A percentile compares a stretch with the other conserved stretches of the same genome.
phyloP scores from a whole-genome alignment of 345 rosid genomes.

The Moringa oleifera region DNA sequence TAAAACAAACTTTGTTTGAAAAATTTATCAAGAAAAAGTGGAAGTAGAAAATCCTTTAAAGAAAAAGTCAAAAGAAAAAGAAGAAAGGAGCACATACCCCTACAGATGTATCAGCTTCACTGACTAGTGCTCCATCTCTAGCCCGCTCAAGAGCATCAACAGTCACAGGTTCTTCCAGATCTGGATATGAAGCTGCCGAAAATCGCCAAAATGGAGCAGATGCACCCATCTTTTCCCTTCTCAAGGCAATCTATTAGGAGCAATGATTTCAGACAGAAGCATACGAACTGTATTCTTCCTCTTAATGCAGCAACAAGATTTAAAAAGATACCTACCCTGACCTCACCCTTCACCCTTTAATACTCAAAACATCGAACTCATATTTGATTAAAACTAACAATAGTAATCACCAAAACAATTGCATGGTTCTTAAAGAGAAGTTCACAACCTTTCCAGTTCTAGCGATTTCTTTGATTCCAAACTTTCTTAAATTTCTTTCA shows the following conservation, averaged over 20 bases:
- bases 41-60: background rate
- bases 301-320: background rate
- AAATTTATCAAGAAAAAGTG: background rate
- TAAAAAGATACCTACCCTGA: constrained; percentile 1
- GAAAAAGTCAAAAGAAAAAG: constrained; percentile 13
- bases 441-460: constrained; percentile 59
- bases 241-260: constrained; percentile 67
- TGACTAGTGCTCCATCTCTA: constrained; percentile 29
- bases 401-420: constrained; percentile 5
- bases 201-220: constrained; percentile 97
- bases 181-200: constrained; percentile 97
- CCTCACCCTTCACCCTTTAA: background rate
- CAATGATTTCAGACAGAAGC: constrained; percentile 12
- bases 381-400: background rate
- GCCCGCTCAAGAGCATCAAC: constrained; percentile 38
- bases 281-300: background rate
- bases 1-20: background rate
- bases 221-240: constrained; percentile 89
- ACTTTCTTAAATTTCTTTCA: constrained; percentile 75
- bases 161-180: constrained; percentile 49
- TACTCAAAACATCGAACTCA: background rate
- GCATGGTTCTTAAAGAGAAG: constrained; percentile 8
- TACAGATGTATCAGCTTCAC: constrained; percentile 34
- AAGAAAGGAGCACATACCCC: constrained; percentile 48
- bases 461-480: constrained; percentile 87